Evolutionary conservation across 1,139 yeast genomes (phyloP), one percentile per base, ranked within the genome.

Genomic region (Kurtzmaniella quercitrusa): DNA sequence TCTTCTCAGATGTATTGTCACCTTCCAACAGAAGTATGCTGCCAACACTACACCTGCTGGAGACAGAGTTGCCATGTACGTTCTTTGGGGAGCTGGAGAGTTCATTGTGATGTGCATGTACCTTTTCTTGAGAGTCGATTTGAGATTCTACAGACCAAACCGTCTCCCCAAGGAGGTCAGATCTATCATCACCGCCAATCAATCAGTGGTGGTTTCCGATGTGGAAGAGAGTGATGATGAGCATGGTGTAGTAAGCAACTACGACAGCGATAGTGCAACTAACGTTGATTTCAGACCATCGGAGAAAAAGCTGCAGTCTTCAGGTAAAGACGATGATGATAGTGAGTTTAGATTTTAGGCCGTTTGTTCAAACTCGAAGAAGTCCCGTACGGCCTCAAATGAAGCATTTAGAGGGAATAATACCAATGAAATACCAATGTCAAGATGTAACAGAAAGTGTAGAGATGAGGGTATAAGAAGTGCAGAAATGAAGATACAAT

Each of bases 11-110:
- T 64, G 77, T 42, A 77, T 85, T 34, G 74, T 79, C 7, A 63
- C 75, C 15, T 83, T 85, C 54, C 70, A 68, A 51, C 60, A 51
- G 7, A 48, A 56, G 31, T 53, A 51, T 41, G 34, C 25, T 14
- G 51, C 53, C 38, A 53, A 62, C 41, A 51, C 56, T 39, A 48
- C 60, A 5, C 42, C 54, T 0, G 49, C 62, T 3, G 59, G 65
- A 41, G 49, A 52, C 24, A 77, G 81, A n/a, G 74, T 77, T 41
- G 80, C 80, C 25, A 77, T 82, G 82, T 85, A 83, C 59, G 70
- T 82, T 34, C 64, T 79, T 50, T 85, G 87, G 79, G 76, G 76
- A 16, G 56, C 59, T 9, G 62, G 68, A 34, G 77, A 72, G 54
- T 49, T 52, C 11, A 50, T 70, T 27, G 65, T 68, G 41, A 66